Evolutionary conservation across 2,329 filamentous ascomycete species (phyloP), one percentile per base, ranked within the genome.

Genomic region (Stemphylium vesicarium): DNA sequence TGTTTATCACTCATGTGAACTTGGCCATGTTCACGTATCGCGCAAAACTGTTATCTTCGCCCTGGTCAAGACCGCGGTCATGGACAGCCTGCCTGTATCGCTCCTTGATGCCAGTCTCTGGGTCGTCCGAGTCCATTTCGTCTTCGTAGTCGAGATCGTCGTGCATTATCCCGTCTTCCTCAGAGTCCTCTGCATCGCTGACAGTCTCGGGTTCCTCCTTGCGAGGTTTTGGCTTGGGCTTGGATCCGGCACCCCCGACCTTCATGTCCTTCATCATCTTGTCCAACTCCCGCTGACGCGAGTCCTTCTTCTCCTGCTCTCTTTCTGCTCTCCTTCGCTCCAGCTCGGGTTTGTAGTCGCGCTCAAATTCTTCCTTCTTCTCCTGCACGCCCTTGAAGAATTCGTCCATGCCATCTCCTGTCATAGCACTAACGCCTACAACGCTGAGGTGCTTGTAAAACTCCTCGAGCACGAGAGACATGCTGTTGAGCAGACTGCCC

Each of bases 381-480:
- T 89, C 87, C 62, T 89, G 83, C 1, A 99, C 93, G 0, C 94
- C 92, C 37, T 87, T 85, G 74, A 99, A 98, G 77, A 99, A 99
- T 20, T 96, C 92, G 54, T 96, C 90, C 29, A 99, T 86, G 3
- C 95, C 96, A 0, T 90, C 88, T 18, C 95, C 95, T 0, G 94
- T 91, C 85, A 96, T 94, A 7, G 92, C 90, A 64, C 91, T 96
- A 11, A 99, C 96, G 0, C 89, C 92, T 0, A 99, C 94, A 8
- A 99, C 91, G 70, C 87, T 96, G 31, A 99, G 81, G 71, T 98
- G 92, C 35, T 91, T 88, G 77, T 99, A 99, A 72, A 99, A 99
- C 74, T 99, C 95, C 70, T 99, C 95, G 31, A 99, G 81, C 84
- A 99, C 92, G 58, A 98, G 81, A 71, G 92, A 96, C 95, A 99